phyloP scores from a whole-genome alignment of 129 eudicot genomes.

The Pseudognaphalium luteoalbum region DNA sequence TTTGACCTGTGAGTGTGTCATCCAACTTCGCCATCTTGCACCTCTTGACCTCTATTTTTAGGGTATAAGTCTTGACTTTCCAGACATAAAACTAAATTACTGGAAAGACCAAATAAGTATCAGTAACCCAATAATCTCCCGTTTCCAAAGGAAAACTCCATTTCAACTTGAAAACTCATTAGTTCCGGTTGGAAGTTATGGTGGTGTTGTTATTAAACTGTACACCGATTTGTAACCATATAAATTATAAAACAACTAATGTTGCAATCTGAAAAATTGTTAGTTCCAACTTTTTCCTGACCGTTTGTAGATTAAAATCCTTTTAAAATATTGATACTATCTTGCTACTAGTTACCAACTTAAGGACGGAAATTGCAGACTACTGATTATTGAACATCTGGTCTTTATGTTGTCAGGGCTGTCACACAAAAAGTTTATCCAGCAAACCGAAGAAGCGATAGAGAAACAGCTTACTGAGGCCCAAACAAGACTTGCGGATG shows the following conservation, averaged over 20 bases:
- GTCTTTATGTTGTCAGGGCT: conserved; percentile 41
- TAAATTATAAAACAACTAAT: conserved; percentile 1
- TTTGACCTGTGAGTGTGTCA: not conserved
- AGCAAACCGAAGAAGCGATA: conserved; percentile 66
- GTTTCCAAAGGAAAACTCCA: not conserved
- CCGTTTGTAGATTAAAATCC: not conserved
- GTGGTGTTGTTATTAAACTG: not conserved
- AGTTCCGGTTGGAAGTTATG: conserved; percentile 3
- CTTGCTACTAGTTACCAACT: not conserved
- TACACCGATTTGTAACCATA: not conserved
- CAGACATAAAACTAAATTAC: not conserved
- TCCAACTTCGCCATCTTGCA: not conserved
- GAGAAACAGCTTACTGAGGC: conserved; percentile 62
- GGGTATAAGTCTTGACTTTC: not conserved
- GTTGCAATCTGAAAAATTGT: not conserved
- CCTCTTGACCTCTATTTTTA: not conserved
- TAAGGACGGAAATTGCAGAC: too few relatives aligned
- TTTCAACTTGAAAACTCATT: not conserved
- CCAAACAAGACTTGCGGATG: conserved; percentile 51
- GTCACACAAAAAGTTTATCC: conserved; percentile 59
- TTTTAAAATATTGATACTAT: not conserved
- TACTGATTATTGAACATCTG: not conserved
- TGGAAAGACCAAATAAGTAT: too few relatives aligned
- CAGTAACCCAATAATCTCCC: not conserved
- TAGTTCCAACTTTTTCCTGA: not conserved